These are phyloP conservation scores for Gardenia jasminoides DNA, from an alignment of 257 asterid species.

Conservation along the genomic window DNA sequence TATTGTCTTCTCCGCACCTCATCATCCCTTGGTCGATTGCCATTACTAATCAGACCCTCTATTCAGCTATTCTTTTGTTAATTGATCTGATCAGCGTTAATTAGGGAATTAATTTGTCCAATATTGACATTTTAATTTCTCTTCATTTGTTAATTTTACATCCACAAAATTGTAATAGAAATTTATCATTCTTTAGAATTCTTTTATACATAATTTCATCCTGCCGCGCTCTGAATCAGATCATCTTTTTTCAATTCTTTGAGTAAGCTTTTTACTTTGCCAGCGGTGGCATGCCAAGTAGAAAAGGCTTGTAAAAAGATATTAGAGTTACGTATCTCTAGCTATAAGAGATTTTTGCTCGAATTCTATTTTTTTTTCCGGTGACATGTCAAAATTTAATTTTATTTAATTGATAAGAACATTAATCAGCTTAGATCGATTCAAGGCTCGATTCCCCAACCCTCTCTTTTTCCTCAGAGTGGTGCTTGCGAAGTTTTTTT, in stretches of 20 bases:
- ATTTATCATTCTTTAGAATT: conserved; percentile 21
- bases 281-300: background rate
- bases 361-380: background rate
- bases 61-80: conserved; percentile 26
- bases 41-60: conserved; percentile 34
- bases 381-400: background rate
- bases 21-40: conserved; percentile 66
- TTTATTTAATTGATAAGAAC: too few species aligned
- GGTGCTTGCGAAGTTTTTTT: conserved; percentile 6
- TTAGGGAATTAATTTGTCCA: conserved; percentile 29
- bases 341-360: background rate
- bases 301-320: background rate
- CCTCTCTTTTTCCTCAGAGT: too few species aligned
- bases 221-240: background rate
- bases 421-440: too few species aligned
- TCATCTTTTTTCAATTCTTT: conserved; percentile 10
- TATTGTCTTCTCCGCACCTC: conserved; percentile 62
- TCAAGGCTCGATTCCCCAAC: too few species aligned
- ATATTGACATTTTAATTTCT: conserved; percentile 17
- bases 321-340: too few species aligned
- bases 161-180: conserved; percentile 12
- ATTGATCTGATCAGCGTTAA: conserved; percentile 15
- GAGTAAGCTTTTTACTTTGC: conserved; percentile 8
- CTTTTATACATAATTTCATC: background rate
- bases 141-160: conserved; percentile 6